Base-by-base conservation (phyloP, 345 rosid species). In the Brassica incana region DNA sequence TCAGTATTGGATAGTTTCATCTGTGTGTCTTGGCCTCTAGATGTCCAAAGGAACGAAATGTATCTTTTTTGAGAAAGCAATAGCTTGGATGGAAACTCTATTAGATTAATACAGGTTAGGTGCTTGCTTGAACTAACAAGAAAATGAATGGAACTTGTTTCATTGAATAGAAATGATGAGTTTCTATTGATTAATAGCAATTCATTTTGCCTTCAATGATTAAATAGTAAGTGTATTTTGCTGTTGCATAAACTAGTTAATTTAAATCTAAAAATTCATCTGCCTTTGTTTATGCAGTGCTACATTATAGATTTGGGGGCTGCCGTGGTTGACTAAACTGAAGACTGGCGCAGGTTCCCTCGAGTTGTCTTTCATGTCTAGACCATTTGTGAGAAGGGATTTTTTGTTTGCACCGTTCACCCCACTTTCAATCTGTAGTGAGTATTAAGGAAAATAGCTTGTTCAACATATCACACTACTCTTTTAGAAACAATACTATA, bases 261-360 rank as follows among this genome's bases (percentile, higher is more conserved):
- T 32, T 52, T 66, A 61, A 77, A 76, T 73, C 69, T 80, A 65
- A 79, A 56, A 76, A 32, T 78, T 73, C 82, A 56, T 67, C 60
- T 66, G 2, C 27, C 80, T 54, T 83, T 73, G 79, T 81, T 84
- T 84, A 32, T 80, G 90, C 86, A 88, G 84, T 82, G 90, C 83
- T 84, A 86, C 87, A 84, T 75, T 78, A 81, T 62, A 4, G 70
- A 20, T n/a, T 40, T 43, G 48, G 60, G 48, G 60, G 40, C 73
- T 87, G 88, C 66, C 78, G 86, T 66, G 93, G 92, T 85, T 85
- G 90, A 81, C 91, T 87, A 73, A 88, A 88, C 76, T 86, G 96
- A 85, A 92, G 94, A 68, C 77, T 82, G 67, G 81, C 86, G 80
- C 86, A 70, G 20, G 58, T 52, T n/a, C 8, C 20, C 58, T 52